phyloP scores from a whole-genome alignment of 257 asterid species.

The Fraxinus pennsylvanica region DNA sequence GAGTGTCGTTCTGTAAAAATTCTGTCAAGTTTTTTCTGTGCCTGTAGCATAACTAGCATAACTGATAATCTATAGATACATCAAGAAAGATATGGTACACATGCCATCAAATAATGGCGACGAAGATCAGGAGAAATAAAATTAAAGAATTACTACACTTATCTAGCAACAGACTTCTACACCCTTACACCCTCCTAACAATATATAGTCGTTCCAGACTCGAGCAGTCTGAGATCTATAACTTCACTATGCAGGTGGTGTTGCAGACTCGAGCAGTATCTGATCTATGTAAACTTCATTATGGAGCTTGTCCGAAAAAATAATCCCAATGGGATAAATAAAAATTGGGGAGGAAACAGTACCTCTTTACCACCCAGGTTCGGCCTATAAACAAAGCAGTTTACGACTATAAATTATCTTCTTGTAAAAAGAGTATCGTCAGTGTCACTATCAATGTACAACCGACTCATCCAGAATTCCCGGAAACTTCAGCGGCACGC shows the following conservation, averaged over 20 bases:
- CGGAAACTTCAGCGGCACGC: constrained; percentile 28
- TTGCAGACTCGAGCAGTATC: neutral
- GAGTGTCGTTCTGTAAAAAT: too few relatives aligned
- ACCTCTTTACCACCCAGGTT: neutral
- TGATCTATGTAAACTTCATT: neutral
- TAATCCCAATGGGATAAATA: neutral
- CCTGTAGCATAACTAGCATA: too few relatives aligned
- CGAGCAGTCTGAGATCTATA: neutral
- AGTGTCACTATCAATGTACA: neutral
- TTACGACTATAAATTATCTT: neutral
- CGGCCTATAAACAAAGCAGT: neutral
- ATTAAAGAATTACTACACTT: constrained; percentile 1
- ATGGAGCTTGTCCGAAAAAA: neutral
- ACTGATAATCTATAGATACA: neutral
- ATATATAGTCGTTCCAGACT: neutral
- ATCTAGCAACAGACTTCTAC: neutral
- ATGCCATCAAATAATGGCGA: neutral
- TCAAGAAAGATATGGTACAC: neutral
- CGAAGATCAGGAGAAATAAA: neutral
- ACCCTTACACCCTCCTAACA: neutral
- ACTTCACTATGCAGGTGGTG: neutral
- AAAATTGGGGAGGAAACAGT: neutral
- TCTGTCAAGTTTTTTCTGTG: too few relatives aligned
- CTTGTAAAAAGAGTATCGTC: neutral
- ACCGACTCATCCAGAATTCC: constrained; percentile 7